Base-by-base conservation (phyloP, 2,329 filamentous ascomycete genomes). In the Scedosporium dehoogii region DNA sequence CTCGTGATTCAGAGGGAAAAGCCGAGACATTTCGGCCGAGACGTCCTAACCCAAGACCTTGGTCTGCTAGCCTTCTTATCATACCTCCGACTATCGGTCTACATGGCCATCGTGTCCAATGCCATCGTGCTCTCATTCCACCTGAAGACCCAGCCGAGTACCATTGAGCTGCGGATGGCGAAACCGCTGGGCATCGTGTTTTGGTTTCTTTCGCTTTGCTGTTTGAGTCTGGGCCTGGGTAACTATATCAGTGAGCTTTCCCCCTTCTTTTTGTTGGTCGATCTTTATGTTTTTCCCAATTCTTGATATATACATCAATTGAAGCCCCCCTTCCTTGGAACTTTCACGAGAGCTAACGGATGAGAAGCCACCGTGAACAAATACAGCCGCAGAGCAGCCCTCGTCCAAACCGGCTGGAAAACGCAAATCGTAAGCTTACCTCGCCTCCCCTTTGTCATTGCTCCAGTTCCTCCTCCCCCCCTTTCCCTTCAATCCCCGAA, bases 121-220 rank as follows among this genome's bases (percentile, higher is more conserved):
- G 93, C 94, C 59, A 96, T 99, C 67, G 86, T 96, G 9, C 81
- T 97, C 59, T 96, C 91, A 14, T 99, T 99, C 73, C 93, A 99
- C 71, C 81, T 99, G 59, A 92, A 92, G 70, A 79, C 79, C 18
- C 76, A 86, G 68, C 90, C 94, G 0, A 84, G 85, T 0, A 70
- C 77, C 0, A 73, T 91, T 14, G 94, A 99, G 77, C 79, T 85
- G 64, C 84, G 83, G 53, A 86, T 97, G 74, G 88, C 94, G 0
- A 81, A 89, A 64, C 94, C 94, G 0, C 83, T 99, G 1, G 94
- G 94, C 0, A 80, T 91, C 56, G 76, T 96, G 25, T 99, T 99
- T 75, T 97, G 92, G 92, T 67, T 85, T 0, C 79, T 99, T 4
- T 86, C 90, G 10, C 73, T 96, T 1, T 79, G 85, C n/a, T 96